Evolutionary conservation across 176 grass and related monocot genomes (phyloP).

Genomic region (Thalia dealbata): DNA sequence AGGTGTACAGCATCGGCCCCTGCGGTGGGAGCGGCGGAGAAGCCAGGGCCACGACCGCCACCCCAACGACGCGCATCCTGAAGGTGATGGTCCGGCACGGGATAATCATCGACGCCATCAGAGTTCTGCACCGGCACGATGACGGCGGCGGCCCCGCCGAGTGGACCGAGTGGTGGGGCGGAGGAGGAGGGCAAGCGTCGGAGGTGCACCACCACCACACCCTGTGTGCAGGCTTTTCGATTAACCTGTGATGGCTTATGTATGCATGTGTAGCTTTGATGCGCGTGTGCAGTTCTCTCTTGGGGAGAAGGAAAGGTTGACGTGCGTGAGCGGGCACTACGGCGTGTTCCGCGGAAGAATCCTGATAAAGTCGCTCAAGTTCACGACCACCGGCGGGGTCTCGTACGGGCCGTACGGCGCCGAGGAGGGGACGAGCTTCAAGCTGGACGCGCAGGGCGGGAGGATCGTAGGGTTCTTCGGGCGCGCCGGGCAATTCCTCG

Average conservation of each 20-base stretch:
- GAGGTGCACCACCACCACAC: too few relatives aligned
- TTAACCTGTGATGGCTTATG: too few relatives aligned
- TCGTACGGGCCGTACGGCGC: constrained; percentile 37
- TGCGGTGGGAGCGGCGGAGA: neutral
- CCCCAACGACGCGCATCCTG: neutral
- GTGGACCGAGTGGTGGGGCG: too few relatives aligned
- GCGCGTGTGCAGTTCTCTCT: too few relatives aligned
- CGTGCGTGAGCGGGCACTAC: too few relatives aligned
- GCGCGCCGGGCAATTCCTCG: constrained; percentile 16
- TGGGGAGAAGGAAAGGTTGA: too few relatives aligned
- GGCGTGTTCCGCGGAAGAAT: too few relatives aligned
- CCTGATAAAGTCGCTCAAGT: constrained; percentile 4
- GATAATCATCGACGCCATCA: neutral
- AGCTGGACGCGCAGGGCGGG: constrained; percentile 25
- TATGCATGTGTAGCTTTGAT: too few relatives aligned
- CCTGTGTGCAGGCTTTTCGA: too few relatives aligned
- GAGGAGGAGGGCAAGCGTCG: too few relatives aligned
- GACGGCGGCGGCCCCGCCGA: too few relatives aligned
- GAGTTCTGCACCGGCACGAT: too few relatives aligned
- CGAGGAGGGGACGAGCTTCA: constrained; percentile 33
- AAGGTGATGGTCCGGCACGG: neutral
- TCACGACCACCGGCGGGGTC: constrained; percentile 22
- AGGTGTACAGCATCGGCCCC: neutral
- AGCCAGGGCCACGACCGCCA: neutral
- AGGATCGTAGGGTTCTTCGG: constrained; percentile 52